Evolutionary conservation across 2,329 filamentous ascomycete genomes (phyloP).

Genomic region (Fusarium sp.): DNA sequence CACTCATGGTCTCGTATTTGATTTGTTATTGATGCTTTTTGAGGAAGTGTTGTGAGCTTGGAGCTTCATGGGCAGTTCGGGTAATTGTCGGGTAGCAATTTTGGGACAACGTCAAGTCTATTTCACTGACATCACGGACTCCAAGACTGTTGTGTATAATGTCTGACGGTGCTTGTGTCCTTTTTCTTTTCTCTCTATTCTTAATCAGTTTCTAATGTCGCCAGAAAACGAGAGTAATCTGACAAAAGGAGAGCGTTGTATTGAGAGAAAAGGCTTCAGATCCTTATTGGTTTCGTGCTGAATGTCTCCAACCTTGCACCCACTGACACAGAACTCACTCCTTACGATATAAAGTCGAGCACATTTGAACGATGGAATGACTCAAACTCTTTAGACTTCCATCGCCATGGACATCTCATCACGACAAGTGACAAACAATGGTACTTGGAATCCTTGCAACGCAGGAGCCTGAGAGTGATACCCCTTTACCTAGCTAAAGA

Average conservation of each 20-base stretch:
- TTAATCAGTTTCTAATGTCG: no score
- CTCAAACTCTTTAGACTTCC: background rate
- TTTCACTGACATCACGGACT: background rate
- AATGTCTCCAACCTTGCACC: background rate
- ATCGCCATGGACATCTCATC: background rate
- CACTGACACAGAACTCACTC: background rate
- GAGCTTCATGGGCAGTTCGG: slow-evolving; percentile 26
- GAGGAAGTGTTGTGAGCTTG: slow-evolving; percentile 22
- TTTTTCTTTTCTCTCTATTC: no score
- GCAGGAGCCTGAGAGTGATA: slow-evolving; percentile 11
- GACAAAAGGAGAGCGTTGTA: no score
- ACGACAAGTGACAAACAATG: background rate
- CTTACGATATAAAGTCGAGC: background rate
- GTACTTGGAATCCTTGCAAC: slow-evolving; percentile 18
- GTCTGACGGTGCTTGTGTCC: no score
- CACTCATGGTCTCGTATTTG: slow-evolving; percentile 44
- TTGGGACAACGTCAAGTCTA: background rate
- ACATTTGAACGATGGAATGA: no score
- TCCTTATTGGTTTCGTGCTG: background rate
- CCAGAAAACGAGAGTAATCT: no score
- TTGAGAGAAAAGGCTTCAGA: background rate
- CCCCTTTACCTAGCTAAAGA: slow-evolving; percentile 5
- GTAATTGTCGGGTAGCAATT: slow-evolving; percentile 39
- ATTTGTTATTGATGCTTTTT: slow-evolving; percentile 11
- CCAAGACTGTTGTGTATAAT: background rate